phyloP scores from a whole-genome alignment of 257 asterid species.

The Craterostigma plantagineum region DNA sequence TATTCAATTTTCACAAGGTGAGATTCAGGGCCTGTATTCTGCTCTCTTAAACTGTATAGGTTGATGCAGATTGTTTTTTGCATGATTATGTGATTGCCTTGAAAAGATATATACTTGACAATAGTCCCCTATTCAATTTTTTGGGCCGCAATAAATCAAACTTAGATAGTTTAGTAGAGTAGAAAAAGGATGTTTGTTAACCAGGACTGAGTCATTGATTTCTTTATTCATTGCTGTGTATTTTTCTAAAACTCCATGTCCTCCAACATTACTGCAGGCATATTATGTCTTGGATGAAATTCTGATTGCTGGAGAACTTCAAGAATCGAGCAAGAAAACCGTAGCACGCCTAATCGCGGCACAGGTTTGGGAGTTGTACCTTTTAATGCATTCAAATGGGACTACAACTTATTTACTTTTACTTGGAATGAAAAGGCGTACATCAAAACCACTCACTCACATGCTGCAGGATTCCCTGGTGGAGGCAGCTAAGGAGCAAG shows the following conservation, averaged over 20 bases:
- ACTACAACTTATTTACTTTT: no score
- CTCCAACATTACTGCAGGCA: slow-evolving; percentile 29
- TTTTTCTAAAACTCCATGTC: neutral
- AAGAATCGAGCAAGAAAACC: slow-evolving; percentile 97
- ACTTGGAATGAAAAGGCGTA: no score
- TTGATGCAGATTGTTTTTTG: no score
- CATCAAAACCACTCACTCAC: no score
- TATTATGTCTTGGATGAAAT: slow-evolving; percentile 87
- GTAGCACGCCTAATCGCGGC: slow-evolving; percentile 93
- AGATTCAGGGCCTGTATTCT: neutral
- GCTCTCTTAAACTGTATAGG: neutral
- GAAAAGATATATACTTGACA: no score
- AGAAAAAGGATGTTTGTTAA: no score
- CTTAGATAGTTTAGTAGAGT: no score
- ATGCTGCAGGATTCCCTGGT: slow-evolving; percentile 74
- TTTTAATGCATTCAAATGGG: neutral
- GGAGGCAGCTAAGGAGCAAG: slow-evolving; percentile 95
- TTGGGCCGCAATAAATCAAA: no score
- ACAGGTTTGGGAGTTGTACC: slow-evolving; percentile 30
- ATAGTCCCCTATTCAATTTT: no score
- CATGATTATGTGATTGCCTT: no score
- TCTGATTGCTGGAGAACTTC: slow-evolving; percentile 95
- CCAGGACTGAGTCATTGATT: no score
- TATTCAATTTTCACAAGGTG: slow-evolving; percentile 97
- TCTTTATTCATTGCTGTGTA: no score